These are phyloP conservation scores for Penicillium waksmanii DNA, from an alignment of 495 filamentous ascomycete genomes.

Conservation along the genomic window DNA sequence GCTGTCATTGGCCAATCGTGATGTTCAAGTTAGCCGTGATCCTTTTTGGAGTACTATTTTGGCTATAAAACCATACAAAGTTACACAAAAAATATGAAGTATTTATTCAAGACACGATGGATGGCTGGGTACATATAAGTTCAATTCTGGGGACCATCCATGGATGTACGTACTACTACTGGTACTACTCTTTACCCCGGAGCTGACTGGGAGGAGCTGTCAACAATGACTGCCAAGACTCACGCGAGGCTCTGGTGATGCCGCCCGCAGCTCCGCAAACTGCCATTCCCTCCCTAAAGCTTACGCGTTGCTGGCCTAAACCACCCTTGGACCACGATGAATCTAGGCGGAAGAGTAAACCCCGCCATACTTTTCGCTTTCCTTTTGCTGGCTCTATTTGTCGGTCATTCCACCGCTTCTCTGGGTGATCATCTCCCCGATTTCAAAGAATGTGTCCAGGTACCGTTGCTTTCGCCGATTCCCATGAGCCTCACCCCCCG, in stretches of 20 bases:
- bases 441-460: slow-evolving; percentile 86
- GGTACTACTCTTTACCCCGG: not conserved
- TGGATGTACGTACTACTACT: not conserved
- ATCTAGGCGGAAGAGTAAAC: slow-evolving; percentile 28
- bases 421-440: slow-evolving; percentile 86
- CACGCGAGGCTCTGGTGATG: slow-evolving; percentile 15
- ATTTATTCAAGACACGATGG: not conserved
- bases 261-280: slow-evolving; percentile 27
- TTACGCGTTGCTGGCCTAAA: slow-evolving; percentile 25
- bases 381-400: slow-evolving; percentile 47
- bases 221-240: slow-evolving; percentile 31
- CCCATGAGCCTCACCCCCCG: slow-evolving; percentile 4
- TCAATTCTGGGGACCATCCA: too few species aligned
- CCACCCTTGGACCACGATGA: slow-evolving; percentile 35
- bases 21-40: too few species aligned
- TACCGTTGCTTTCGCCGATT: slow-evolving; percentile 38
- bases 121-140: not conserved
- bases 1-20: too few species aligned
- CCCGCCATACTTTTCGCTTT: slow-evolving; percentile 35
- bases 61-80: not conserved
- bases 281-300: slow-evolving; percentile 24
- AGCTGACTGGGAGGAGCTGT: not conserved
- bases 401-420: slow-evolving; percentile 64
- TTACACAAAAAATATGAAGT: not conserved
- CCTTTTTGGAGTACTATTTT: too few species aligned